Evolutionary conservation across 495 filamentous ascomycete species (phyloP), one percentile per base, ranked within the genome.

Genomic region (Podospora appendiculata): DNA sequence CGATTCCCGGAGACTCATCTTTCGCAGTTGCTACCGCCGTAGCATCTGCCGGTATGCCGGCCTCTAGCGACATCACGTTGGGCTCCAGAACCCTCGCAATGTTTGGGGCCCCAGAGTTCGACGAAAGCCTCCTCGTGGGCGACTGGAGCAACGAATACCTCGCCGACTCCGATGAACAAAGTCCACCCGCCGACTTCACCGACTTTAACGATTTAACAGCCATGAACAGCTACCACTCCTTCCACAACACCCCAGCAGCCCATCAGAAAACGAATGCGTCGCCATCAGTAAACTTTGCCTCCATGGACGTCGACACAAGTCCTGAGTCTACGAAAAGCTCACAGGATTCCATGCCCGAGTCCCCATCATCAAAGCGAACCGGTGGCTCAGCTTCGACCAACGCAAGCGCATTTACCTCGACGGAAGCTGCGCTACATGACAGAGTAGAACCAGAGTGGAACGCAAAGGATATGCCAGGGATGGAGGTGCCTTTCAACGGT

Each of bases 301-400:
- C 33, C 6, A 45, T 19, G 34, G 11, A 41, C 16, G 19, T 38
- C 36, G 40, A 47, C 1, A 45, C 46, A 13, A 48, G 54, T 46
- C 48, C 52, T 0, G 46, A 51, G 16, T 62, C 59, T 11, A 32
- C 45, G 32, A 49, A 46, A 8, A 51, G 53, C 11, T 67, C 60
- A 18, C 70, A 62, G 32, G 74, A 77, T 51, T 78, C 76, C 1
- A 66, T 70, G 8, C 79, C 54, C 35, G 63, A 59, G 48, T 63
- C 63, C 6, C 35, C 47, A 4, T 59, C 57, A 0, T 58, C 52
- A 25, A 58, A 60, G 50, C 4, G 51, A 43, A 54, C 55, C 1
- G 43, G 43, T 6, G 59, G 50, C 47, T 48, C 53, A 0, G 48
- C 48, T 4, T 58, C 55, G 4, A 49, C 60, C 8, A 55, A 58